Evolutionary conservation across 2,329 filamentous ascomycete species (phyloP).

Genomic region (Xylariaceae sp.): DNA sequence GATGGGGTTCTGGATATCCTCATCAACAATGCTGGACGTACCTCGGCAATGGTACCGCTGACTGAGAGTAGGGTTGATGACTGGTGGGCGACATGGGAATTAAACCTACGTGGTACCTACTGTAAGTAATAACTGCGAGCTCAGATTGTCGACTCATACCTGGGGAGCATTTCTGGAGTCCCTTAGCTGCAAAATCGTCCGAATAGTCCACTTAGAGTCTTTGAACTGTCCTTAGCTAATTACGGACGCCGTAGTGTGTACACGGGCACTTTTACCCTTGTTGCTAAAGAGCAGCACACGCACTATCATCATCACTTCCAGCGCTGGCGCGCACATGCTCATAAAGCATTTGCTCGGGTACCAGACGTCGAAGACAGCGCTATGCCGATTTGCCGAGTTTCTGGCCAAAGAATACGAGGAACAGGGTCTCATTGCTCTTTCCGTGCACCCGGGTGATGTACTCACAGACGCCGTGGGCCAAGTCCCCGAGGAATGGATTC

Average conservation of each 20-base stretch:
- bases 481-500: conserved; percentile 34
- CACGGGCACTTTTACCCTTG: conserved; percentile 19
- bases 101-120: conserved; percentile 25
- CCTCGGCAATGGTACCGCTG: conserved; percentile 36
- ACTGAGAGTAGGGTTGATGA: conserved; percentile 24
- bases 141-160: too few species aligned
- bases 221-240: background rate
- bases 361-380: conserved; percentile 51
- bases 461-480: conserved; percentile 45
- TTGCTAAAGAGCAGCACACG: conserved; percentile 25
- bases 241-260: conserved; percentile 5
- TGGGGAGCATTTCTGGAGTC: background rate
- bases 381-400: conserved; percentile 50
- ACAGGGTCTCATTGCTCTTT: conserved; percentile 46
- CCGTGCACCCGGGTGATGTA: conserved; percentile 51
- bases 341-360: conserved; percentile 47
- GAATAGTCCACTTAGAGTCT: too few species aligned
- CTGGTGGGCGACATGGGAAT: conserved; percentile 26
- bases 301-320: conserved; percentile 49
- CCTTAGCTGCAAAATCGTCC: too few species aligned
- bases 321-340: conserved; percentile 45
- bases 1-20: conserved; percentile 41
- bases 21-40: conserved; percentile 45
- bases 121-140: conserved; percentile 1
- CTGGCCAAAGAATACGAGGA: conserved; percentile 47